Evolutionary conservation across 208 protist species (phyloP), one percentile per base, ranked within the genome.

Genomic region (Trichomonas vaginalis): DNA sequence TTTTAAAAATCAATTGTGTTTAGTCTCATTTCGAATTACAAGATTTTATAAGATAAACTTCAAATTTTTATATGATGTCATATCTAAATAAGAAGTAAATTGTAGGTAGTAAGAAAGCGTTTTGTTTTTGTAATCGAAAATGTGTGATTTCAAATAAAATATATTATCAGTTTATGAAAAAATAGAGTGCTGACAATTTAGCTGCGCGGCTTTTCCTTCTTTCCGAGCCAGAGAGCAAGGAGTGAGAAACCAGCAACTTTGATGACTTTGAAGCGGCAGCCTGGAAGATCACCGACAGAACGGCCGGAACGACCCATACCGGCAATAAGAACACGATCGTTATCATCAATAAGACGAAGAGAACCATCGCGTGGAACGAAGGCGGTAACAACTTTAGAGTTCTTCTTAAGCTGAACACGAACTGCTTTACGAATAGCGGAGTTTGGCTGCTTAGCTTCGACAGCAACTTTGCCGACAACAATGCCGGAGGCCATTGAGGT

Each of bases 361-460:
- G 98, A 99, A 98, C 99, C 99, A 97, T 99, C 99, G 92, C 98
- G 97, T 96, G 99, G 99, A 82, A 99, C 99, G 98, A 99, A 99
- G 95, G 99, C 99, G 95, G 99, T 98, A 97, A 99, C 99, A 97
- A 99, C 99, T 98, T 99, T 99, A 97, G 98, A 98, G 98, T 99
- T 99, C 98, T 99, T 99, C 98, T 99, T 99, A 80, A 99, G 98
- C 98, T 99, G 99, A 95, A 99, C 99, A 97, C 99, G 98, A 86
- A 99, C 99, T 97, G 99, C 99, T 98, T 99, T 99, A 98, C 99
- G 99, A 97, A 99, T 99, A 95, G 99, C 99, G 96, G 99, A 99
- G 98, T 99, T 99, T 96, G 99, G 99, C 98, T 99, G 99, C 97
- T 99, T 99, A 92, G 99, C 98, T 97, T 99, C 99, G 97, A 99